Evolutionary conservation across 257 asterid species (phyloP), one percentile per base, ranked within the genome.

Genomic region (Avicennia marina): DNA sequence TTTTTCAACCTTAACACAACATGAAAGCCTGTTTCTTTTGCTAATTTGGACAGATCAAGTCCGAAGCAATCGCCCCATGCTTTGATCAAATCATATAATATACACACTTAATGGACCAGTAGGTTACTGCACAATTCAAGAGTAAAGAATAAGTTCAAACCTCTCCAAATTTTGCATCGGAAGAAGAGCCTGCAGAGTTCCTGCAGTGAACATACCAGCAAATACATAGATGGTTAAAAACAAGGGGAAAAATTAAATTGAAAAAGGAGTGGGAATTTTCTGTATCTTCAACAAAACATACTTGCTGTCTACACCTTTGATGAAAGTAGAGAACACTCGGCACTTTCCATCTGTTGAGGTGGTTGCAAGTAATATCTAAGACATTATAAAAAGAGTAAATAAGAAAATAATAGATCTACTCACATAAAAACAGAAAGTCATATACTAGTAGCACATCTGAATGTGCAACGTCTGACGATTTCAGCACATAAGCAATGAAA

Each of bases 301-400:
- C 98, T 78, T 93, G 74, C 78, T 58, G 72, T 93, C 97, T 51
- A 93, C 89, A 10, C 98, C 98, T 80, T 93, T 93, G 70, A 93
- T 89, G 90, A 93, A 93, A 51, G 98, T 93, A 60, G 95, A 85
- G 72, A 93, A 93, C 21, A 93, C 95, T 48, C 97, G 76, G 72
- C 96, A 93, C 74, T 89, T 93, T 65, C 98, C 98, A 77, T 93
- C 98, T 34, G 97, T 89, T 60, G 97, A 93, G 29, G 98, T 89
- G 31, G 98, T 93, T 41, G 98, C 98, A 63, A 93, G 95, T 58
- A 83, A 72, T 69, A 86, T 76, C 98, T 93, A 75, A 19, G 39
- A 41, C 10, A 36, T 36, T 36, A 36, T 31, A 33, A 33, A 53
- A 31, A 1, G 43, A 5, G 3, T 6, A 10, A 20, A 46, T 29